phyloP scores from a whole-genome alignment of 2,329 filamentous ascomycete genomes.

The Fusarium albosuccineum region DNA sequence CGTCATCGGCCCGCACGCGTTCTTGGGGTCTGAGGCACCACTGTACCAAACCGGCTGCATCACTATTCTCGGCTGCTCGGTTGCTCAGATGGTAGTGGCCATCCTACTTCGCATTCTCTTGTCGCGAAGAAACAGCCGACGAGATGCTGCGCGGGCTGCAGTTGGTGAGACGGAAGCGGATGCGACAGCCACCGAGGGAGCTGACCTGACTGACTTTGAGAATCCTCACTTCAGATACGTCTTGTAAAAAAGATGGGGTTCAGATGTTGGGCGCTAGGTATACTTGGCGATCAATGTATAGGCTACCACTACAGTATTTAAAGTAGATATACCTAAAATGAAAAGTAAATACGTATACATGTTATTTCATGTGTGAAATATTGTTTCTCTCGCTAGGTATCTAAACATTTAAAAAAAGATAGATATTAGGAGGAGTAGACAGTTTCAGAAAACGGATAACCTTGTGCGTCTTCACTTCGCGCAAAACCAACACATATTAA shows the following conservation, averaged over 20 bases:
- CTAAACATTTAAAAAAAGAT: no score
- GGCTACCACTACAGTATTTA: no score
- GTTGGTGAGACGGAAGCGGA: background rate
- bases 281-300: no score
- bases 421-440: no score
- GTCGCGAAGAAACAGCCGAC: conserved; percentile 23
- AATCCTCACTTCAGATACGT: conserved; percentile 39
- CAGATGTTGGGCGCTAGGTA: no score
- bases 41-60: conserved; percentile 66
- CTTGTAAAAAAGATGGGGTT: background rate
- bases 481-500: no score
- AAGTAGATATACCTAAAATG: no score
- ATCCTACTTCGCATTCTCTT: conserved; percentile 27
- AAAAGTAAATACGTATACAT: no score
- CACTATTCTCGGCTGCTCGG: conserved; percentile 33
- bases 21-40: conserved; percentile 59
- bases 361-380: no score
- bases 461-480: no score
- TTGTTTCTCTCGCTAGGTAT: no score
- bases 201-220: conserved; percentile 43
- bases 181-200: conserved; percentile 4
- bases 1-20: conserved; percentile 50
- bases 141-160: conserved; percentile 19
- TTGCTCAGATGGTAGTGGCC: conserved; percentile 36
- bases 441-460: no score